Percentiles rank a stretch among this genome's conserved stretches.
These are phyloP conservation scores for Boletus bicolor DNA, from an alignment of 768 basidiomycete species.

Conservation along the genomic window DNA sequence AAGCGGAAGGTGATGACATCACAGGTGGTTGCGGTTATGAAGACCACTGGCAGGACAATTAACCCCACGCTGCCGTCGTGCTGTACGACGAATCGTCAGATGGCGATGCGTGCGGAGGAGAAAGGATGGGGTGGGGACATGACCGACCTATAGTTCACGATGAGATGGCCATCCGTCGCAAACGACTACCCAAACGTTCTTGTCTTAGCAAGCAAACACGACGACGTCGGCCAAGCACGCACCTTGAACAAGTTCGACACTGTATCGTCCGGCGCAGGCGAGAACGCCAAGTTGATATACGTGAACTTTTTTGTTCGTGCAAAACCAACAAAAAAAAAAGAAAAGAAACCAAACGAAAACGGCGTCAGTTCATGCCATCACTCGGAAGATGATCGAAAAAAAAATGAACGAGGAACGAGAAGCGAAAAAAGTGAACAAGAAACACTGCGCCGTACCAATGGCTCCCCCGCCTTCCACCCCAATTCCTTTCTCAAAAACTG, in stretches of 20 bases:
- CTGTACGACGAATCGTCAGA: slow-evolving; percentile 29
- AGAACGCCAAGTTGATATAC: slow-evolving; percentile 76
- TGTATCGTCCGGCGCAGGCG: slow-evolving; percentile 73
- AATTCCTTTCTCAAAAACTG: slow-evolving; percentile 89
- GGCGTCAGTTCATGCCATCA: slow-evolving; percentile 23
- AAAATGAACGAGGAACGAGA: background rate
- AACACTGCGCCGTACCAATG: slow-evolving; percentile 54
- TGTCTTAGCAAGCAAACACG: slow-evolving; percentile 1
- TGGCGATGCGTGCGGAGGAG: background rate
- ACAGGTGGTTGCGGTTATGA: background rate
- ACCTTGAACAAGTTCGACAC: slow-evolving; percentile 71
- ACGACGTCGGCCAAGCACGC: slow-evolving; percentile 5
- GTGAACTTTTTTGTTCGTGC: slow-evolving; percentile 45
- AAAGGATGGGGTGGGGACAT: too few species aligned
- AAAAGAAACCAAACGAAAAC: background rate
- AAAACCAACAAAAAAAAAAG: background rate
- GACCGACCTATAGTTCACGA: slow-evolving; percentile 84
- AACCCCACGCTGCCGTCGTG: slow-evolving; percentile 67
- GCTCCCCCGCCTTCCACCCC: slow-evolving; percentile 81
- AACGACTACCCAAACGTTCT: slow-evolving; percentile 55
- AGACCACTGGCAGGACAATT: background rate
- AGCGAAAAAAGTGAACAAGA: background rate
- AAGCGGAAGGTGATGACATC: background rate
- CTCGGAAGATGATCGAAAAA: background rate
- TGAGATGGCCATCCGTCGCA: slow-evolving; percentile 82